Base-by-base conservation (phyloP, 768 basidiomycete genomes). In the Suillus discolor region DNA sequence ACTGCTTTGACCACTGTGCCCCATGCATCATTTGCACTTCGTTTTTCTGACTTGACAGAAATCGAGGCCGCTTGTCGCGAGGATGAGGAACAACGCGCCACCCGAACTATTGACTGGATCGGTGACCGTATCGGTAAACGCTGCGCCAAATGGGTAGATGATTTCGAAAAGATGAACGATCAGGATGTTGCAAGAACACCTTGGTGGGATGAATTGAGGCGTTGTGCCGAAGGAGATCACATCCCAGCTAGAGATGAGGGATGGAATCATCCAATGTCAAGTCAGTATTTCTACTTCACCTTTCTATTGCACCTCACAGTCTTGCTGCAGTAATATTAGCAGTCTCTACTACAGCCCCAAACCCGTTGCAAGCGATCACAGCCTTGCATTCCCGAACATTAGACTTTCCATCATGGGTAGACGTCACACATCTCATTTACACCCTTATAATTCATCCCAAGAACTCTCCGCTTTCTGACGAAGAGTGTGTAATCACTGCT, bases 201-300 rank as follows among this genome's bases (percentile, higher is more conserved):
- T 1, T 95, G 93, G 93, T 95, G 93, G 93, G 90, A 93, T 68
- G 93, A 95, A 73, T 82, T 95, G 45, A 82, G 84, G 70, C 83
- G 87, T 13, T 95, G 93, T 74, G 82, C 84, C 1, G 90, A 94
- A 73, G 92, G 91, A 0, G 92, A 94, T 71, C 82, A 86, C 74
- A 80, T 89, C 12, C 93, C 93, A 12, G 86, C 85, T 41, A 88
- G 82, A 72, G 73, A 78, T 1, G 93, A 95, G 72, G 90, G 87
- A 57, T 95, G 93, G 93, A 95, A 94, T 71, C 93, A 95, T 77
- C 93, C 93, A 59, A 86, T 88, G 57, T 87, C 93, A 28, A 78
- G 93, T 94, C 72, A 65, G 91, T 83, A 45, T 11, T 57, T 36
- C 20, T 51, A 59, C 71, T 42, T 62, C 66, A 67, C 41, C 45